These are phyloP conservation scores for Retiboletus fuscus DNA, from an alignment of 1,284 basidiomycete species.

Conservation along the genomic window DNA sequence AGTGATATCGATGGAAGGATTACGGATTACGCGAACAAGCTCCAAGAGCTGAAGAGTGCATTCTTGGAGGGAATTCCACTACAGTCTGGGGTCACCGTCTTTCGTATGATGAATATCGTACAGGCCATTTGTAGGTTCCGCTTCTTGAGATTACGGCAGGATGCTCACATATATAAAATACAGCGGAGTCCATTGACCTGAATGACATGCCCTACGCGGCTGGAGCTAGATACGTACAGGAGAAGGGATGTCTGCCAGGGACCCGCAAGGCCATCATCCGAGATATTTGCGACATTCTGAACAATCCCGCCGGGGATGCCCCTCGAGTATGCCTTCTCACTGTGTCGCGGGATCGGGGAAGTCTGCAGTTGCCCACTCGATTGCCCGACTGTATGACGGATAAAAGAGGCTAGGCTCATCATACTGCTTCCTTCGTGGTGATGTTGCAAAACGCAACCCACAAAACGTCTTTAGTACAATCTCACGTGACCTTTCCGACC, in stretches of 20 bases:
- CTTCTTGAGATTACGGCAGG: not conserved
- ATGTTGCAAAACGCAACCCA: slow-evolving; percentile 12
- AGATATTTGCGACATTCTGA: slow-evolving; percentile 10
- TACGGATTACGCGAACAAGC: slow-evolving; percentile 8
- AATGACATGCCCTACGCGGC: slow-evolving; percentile 8
- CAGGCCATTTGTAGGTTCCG: not conserved
- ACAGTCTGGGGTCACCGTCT: slow-evolving; percentile 5
- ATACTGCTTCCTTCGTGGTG: slow-evolving; percentile 5
- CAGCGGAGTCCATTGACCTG: no score
- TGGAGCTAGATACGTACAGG: slow-evolving; percentile 6
- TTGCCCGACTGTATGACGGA: slow-evolving; percentile 13
- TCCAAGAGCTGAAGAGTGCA: slow-evolving; percentile 4
- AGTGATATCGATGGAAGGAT: slow-evolving; percentile 13
- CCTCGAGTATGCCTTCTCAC: slow-evolving; percentile 12
- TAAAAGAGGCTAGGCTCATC: slow-evolving; percentile 15
- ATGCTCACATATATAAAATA: not conserved
- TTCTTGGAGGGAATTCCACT: slow-evolving; percentile 14
- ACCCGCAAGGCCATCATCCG: slow-evolving; percentile 3
- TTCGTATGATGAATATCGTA: slow-evolving; percentile 15
- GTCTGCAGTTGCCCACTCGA: slow-evolving; percentile 9
- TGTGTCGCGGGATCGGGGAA: no score
- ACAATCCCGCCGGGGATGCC: slow-evolving; percentile 1
- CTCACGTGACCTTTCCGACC: slow-evolving; percentile 18
- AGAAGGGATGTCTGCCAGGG: slow-evolving; percentile 12
- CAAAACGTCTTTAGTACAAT: slow-evolving; percentile 23